Evolutionary conservation across 768 basidiomycete species (phyloP).

Genomic region (Boletus subparvulus): DNA sequence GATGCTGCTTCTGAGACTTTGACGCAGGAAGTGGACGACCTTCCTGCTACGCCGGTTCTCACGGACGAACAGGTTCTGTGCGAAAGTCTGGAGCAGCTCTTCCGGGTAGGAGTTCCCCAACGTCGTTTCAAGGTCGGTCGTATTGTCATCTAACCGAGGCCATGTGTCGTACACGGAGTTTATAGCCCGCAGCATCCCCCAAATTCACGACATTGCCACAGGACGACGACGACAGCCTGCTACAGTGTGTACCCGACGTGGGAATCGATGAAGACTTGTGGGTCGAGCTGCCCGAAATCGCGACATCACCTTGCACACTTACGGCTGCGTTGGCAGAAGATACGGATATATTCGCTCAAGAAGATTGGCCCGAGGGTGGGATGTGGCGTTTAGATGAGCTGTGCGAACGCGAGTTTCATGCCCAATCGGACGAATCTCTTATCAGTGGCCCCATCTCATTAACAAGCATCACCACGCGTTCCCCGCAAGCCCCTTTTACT

Average conservation of each 20-base stretch:
- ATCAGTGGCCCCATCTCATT: conserved; percentile 20
- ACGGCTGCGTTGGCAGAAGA: conserved; percentile 8
- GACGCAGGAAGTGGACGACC: conserved; percentile 14
- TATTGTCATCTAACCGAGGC: neutral
- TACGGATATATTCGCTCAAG: conserved; percentile 16
- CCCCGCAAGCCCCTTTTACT: conserved; percentile 10
- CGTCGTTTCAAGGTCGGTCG: conserved; percentile 48
- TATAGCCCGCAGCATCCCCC: conserved; percentile 19
- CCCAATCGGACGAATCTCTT: conserved; percentile 26
- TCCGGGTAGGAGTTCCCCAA: conserved; percentile 40
- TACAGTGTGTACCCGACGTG: conserved; percentile 11
- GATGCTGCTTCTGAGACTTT: conserved; percentile 1
- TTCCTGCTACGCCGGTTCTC: conserved; percentile 12
- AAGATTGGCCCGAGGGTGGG: conserved; percentile 15
- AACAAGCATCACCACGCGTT: conserved; percentile 18
- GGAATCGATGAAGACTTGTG: conserved; percentile 10
- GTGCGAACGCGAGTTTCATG: conserved; percentile 6
- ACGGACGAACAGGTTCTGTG: conserved; percentile 40
- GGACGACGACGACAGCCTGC: conserved; percentile 26
- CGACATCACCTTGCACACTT: neutral
- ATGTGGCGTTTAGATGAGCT: conserved; percentile 13
- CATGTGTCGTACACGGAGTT: conserved; percentile 3
- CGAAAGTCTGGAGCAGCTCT: conserved; percentile 45
- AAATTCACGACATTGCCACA: conserved; percentile 5
- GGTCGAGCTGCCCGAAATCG: conserved; percentile 16